Evolutionary conservation across 1,139 yeast genomes (phyloP).

Genomic region (Pichia sp.): DNA sequence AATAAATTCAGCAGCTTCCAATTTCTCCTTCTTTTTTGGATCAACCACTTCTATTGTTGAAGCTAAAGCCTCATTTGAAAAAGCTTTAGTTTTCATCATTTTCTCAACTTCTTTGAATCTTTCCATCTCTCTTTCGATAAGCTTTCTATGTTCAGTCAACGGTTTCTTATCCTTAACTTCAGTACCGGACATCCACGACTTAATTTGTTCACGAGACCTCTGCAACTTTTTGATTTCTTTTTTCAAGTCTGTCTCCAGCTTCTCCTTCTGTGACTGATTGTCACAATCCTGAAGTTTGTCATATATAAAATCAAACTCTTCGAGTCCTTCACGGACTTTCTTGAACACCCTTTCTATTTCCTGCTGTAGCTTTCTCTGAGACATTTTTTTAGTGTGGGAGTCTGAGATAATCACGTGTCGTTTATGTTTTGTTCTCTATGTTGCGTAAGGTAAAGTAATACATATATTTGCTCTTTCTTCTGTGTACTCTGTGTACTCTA

Average conservation of each 20-base stretch:
- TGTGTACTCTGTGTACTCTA: no score
- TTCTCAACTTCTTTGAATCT: slow-evolving; percentile 92
- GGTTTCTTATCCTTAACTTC: slow-evolving; percentile 86
- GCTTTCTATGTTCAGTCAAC: slow-evolving; percentile 69
- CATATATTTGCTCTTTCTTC: no score
- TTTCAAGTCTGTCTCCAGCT: slow-evolving; percentile 1
- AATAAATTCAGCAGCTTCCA: slow-evolving; percentile 66
- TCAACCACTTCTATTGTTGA: slow-evolving; percentile 66
- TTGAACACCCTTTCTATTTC: slow-evolving; percentile 96
- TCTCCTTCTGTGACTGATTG: slow-evolving; percentile 80
- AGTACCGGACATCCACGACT: slow-evolving; percentile 88
- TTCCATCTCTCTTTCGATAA: slow-evolving; percentile 93
- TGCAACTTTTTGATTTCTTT: slow-evolving; percentile 1
- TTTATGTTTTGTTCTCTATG: neutral
- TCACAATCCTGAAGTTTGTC: slow-evolving; percentile 81
- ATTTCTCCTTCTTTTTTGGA: slow-evolving; percentile 74
- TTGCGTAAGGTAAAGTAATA: no score
- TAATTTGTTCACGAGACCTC: slow-evolving; percentile 61
- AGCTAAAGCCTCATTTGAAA: slow-evolving; percentile 91
- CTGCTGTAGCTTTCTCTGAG: slow-evolving; percentile 16
- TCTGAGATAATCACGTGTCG: neutral
- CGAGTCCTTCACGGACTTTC: slow-evolving; percentile 89
- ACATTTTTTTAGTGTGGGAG: neutral
- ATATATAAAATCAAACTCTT: slow-evolving; percentile 77
- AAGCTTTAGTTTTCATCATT: slow-evolving; percentile 91